phyloP scores from a whole-genome alignment of 2,329 filamentous ascomycete genomes.

The Monosporascus sp. region DNA sequence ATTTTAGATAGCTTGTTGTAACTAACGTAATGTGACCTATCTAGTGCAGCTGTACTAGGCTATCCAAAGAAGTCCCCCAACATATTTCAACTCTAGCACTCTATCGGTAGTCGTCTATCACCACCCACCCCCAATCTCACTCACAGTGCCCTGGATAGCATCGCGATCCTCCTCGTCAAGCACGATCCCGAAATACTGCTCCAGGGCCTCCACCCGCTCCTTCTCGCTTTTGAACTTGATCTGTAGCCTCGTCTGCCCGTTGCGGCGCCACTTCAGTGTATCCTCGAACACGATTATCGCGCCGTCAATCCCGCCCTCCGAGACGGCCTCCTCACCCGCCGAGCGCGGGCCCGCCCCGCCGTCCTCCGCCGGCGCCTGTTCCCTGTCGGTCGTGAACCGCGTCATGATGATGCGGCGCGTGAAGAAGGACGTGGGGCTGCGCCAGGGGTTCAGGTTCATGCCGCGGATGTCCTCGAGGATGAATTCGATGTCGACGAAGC shows the following conservation, averaged over 20 bases:
- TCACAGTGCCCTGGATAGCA: conserved; percentile 6
- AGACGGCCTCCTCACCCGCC: conserved; percentile 31
- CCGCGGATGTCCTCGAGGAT: conserved; percentile 32
- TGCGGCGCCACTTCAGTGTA: conserved; percentile 35
- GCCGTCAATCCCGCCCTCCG: conserved; percentile 26
- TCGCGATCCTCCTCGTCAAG: conserved; percentile 21
- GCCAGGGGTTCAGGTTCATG: conserved; percentile 33
- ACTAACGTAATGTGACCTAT: no score
- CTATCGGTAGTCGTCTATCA: neutral
- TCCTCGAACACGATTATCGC: conserved; percentile 32
- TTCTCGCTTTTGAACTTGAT: conserved; percentile 33
- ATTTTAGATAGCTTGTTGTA: no score
- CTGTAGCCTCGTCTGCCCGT: conserved; percentile 33
- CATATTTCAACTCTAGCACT: no score
- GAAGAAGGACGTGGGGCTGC: conserved; percentile 28
- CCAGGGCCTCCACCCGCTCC: conserved; percentile 37
- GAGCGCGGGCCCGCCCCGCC: conserved; percentile 26
- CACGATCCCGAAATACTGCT: conserved; percentile 39
- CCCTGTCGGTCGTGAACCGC: conserved; percentile 34
- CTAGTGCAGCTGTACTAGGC: no score
- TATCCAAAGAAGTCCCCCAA: no score
- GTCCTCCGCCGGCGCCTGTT: conserved; percentile 1
- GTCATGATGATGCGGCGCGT: conserved; percentile 30
- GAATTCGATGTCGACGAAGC: conserved; percentile 40
- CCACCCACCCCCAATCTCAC: neutral